Percentiles rank a stretch among this genome's conserved stretches.
Evolutionary conservation across 306 rosid genomes (phyloP).

Genomic region (Geum urbanum): DNA sequence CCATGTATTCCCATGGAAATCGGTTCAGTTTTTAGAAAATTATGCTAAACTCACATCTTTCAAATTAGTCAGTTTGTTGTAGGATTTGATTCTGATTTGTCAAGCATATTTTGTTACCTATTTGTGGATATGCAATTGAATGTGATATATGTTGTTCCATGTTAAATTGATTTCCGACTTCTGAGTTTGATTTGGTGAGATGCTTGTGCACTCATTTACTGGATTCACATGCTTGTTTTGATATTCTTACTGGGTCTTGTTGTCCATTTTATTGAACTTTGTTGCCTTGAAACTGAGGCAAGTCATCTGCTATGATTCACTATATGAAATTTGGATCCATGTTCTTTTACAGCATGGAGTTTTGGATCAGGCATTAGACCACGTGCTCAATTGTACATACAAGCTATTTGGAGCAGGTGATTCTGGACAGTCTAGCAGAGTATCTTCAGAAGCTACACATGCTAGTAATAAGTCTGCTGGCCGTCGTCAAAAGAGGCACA

Average conservation of each 20-base stretch:
- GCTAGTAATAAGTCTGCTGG: conserved; percentile 31
- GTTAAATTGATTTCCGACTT: neutral
- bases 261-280: neutral
- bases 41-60: neutral
- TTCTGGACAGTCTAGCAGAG: conserved; percentile 23
- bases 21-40: neutral
- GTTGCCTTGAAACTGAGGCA: neutral
- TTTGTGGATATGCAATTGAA: neutral
- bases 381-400: conserved; percentile 52
- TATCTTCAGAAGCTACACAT: conserved; percentile 26
- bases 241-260: neutral
- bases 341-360: conserved; percentile 34
- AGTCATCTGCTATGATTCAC: neutral
- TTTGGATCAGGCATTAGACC: conserved; percentile 56
- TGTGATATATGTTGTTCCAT: neutral
- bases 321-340: neutral
- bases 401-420: conserved; percentile 48
- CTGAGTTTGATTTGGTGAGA: neutral
- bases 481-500: conserved; percentile 26
- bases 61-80: neutral
- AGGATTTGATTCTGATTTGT: neutral
- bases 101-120: neutral
- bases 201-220: neutral
- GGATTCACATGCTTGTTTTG: neutral
- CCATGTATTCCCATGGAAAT: neutral